A percentile compares a stretch with the other conserved stretches of the same genome.
phyloP scores from a whole-genome alignment of 2,329 filamentous ascomycete species.

The Aspergillus ibericus region DNA sequence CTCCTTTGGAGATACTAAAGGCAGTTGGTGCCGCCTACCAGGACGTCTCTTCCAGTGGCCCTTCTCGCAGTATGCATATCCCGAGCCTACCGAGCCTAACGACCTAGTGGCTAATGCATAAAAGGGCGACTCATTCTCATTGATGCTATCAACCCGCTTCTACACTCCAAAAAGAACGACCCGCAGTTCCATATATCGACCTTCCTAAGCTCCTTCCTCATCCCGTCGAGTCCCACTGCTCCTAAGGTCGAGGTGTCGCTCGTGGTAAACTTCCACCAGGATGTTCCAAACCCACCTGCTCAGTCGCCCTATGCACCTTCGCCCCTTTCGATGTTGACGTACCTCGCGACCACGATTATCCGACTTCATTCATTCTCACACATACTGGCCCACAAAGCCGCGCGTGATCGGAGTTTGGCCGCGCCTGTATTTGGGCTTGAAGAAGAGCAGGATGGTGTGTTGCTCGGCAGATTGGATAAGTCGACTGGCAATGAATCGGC shows the following conservation, averaged over 20 bases:
- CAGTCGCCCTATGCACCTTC: conserved; percentile 56
- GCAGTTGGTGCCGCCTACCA: conserved; percentile 55
- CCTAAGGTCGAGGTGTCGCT: conserved; percentile 60
- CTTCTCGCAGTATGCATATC: conserved; percentile 30
- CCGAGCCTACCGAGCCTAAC: not conserved
- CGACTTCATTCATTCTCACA: conserved; percentile 72
- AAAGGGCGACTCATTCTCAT: conserved; percentile 73
- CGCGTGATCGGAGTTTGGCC: conserved; percentile 70
- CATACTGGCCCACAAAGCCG: conserved; percentile 70
- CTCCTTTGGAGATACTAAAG: conserved; percentile 56
- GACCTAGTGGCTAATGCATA: conserved; percentile 8
- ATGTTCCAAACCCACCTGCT: conserved; percentile 62
- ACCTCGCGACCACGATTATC: conserved; percentile 86
- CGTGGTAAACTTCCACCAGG: conserved; percentile 77
- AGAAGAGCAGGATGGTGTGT: conserved; percentile 74
- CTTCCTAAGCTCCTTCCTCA: conserved; percentile 70
- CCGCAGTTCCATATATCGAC: conserved; percentile 60
- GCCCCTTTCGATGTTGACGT: conserved; percentile 70
- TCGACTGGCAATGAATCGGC: conserved; percentile 37
- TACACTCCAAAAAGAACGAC: conserved; percentile 38
- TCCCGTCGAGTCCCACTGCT: conserved; percentile 46
- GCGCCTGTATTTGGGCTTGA: conserved; percentile 77
- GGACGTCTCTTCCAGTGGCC: conserved; percentile 15
- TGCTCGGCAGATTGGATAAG: conserved; percentile 61
- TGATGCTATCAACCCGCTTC: conserved; percentile 73